Conservation (phyloP, 2,329 filamentous ascomycete genomes). For the Lasiodiplodia citricola region DNA sequence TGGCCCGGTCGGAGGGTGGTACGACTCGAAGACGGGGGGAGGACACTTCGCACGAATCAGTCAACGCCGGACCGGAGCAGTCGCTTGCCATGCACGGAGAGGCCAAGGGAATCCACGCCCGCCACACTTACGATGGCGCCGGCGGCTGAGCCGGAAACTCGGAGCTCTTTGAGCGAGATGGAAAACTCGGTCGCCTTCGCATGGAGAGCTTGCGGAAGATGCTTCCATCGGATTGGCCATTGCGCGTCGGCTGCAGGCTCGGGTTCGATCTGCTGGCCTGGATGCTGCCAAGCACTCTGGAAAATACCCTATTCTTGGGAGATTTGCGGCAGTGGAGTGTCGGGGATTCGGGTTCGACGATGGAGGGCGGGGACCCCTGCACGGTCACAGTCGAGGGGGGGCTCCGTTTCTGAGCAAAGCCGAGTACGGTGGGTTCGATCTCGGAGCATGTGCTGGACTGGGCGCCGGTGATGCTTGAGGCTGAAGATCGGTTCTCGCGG, state of each 20-base stretch:
- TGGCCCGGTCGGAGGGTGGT: neutral
- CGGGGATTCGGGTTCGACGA: constrained; percentile 3
- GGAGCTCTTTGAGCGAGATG: constrained; percentile 35
- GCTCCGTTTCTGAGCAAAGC: neutral
- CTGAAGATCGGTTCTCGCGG: constrained; percentile 23
- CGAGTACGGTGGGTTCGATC: neutral
- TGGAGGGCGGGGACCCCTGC: neutral
- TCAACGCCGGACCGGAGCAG: neutral
- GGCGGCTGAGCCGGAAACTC: constrained; percentile 35
- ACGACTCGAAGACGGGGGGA: constrained; percentile 13
- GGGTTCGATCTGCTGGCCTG: constrained; percentile 31
- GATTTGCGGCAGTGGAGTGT: constrained; percentile 23
- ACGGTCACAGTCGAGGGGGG: neutral
- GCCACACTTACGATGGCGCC: constrained; percentile 22
- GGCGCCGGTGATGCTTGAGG: constrained; percentile 5
- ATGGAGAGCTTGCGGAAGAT: constrained; percentile 38
- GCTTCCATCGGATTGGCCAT: constrained; percentile 34
- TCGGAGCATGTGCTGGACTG: constrained; percentile 4
- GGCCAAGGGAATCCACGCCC: neutral
- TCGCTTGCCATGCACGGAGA: neutral
- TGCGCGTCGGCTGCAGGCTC: constrained; percentile 25
- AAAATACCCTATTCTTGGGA: constrained; percentile 32
- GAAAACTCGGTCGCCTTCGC: constrained; percentile 33
- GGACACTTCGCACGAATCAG: constrained; percentile 13
- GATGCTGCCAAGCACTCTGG: constrained; percentile 26